Evolutionary conservation across 2,329 filamentous ascomycete species (phyloP), one percentile per base, ranked within the genome.

Genomic region (Endothia cerciana): DNA sequence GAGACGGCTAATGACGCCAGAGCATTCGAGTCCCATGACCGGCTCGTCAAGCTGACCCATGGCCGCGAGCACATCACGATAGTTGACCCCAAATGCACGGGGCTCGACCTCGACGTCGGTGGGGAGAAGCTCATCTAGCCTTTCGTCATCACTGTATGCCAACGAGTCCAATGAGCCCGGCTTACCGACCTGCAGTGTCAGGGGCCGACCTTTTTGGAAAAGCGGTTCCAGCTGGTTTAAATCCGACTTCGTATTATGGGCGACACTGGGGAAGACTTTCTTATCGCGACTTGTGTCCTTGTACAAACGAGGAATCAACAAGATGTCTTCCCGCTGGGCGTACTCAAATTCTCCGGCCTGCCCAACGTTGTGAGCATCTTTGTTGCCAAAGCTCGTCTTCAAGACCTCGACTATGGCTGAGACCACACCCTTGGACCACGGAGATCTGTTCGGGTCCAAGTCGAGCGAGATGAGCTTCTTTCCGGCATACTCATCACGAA

Each of bases 51-150:
- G 65, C 57, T 74, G 72, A 28, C 71, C 72, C 66, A 73, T 70
- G 6, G 76, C 75, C 2, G 74, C 71, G 59, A 80, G 72, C 11
- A 79, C 74, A 68, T 81, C 79, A 2, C 70, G 68, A 62, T 77
- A 78, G 66, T 79, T 79, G 17, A 80, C 57, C 19, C 77, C 78
- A n/a, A 70, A 71, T 0, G 77, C 76, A 7, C 15, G 22, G 4
- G 53, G 51, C 51, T 49, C 40, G 25, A 63, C 38, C 25, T 63
- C 53, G 1, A 63, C 25, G 8, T 19, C 8, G 4, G 13, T n/a
- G 70, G 70, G 41, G 3, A 17, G 41, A 17, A 19, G 13, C 58
- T 8, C 10, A 36, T 4, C 10, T 4, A 8, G 5, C 33, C 5
- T 36, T 68, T 30, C 1, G 30, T 58, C 41, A 22, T 56, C 38